Conservation (phyloP, 345 rosid genomes). For the Gossypium anomalum region DNA sequence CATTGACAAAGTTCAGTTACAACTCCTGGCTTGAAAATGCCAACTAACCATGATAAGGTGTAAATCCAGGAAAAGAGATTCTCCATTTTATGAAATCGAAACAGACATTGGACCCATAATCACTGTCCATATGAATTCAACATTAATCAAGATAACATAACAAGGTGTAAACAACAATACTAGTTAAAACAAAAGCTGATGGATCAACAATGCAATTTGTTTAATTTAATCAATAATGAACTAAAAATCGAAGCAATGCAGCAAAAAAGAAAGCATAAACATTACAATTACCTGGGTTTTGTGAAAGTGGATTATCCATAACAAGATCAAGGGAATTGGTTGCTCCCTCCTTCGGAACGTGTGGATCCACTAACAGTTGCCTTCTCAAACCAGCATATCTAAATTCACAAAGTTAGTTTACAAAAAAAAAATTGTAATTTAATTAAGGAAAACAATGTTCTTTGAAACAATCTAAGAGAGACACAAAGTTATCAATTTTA, state of each 20-base stretch:
- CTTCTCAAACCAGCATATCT: constrained; percentile 88
- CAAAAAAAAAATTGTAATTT: not conserved
- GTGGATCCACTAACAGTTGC: constrained; percentile 75
- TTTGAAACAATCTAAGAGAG: constrained; percentile 4
- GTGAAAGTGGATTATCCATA: constrained; percentile 89
- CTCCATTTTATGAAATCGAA: not conserved
- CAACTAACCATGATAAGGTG: not conserved
- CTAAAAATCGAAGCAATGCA: not conserved
- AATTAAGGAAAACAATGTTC: not conserved
- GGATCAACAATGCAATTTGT: not conserved
- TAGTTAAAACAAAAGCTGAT: not conserved
- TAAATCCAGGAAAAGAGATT: not conserved
- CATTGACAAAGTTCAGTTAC: not conserved
- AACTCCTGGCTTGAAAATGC: not conserved
- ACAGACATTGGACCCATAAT: not conserved
- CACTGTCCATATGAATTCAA: not conserved
- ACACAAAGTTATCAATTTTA: not conserved
- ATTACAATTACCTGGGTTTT: constrained; percentile 71
- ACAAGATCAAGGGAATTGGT: constrained; percentile 59
- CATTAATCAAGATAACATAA: not conserved
- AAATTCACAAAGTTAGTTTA: constrained; percentile 11
- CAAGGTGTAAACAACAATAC: not conserved
- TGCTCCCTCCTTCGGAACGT: constrained; percentile 50
- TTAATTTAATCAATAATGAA: not conserved
- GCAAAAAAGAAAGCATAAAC: constrained; percentile 14